Evolutionary conservation across 2,329 filamentous ascomycete genomes (phyloP).

Genomic region (Dactylellina parvicollis): DNA sequence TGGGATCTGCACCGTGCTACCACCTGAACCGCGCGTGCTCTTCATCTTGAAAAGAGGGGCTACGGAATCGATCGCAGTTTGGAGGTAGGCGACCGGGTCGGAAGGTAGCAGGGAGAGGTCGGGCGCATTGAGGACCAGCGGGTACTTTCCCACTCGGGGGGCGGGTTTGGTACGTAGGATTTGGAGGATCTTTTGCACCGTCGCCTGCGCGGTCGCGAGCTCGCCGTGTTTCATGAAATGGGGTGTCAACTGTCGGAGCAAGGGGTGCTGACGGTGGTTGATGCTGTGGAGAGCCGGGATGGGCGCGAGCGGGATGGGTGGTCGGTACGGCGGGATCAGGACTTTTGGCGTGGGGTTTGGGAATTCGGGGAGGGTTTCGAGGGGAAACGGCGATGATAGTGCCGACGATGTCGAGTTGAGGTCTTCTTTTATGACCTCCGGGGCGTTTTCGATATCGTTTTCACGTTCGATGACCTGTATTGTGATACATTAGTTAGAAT

Average conservation of each 20-base stretch:
- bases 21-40: constrained; percentile 80
- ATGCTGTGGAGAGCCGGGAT: constrained; percentile 72
- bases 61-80: constrained; percentile 89
- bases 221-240: constrained; percentile 92
- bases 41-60: constrained; percentile 86
- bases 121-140: constrained; percentile 79
- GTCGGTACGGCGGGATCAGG: constrained; percentile 67
- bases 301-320: constrained; percentile 74
- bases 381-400: constrained; percentile 58
- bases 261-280: constrained; percentile 83
- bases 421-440: constrained; percentile 73
- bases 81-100: constrained; percentile 88
- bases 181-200: constrained; percentile 60
- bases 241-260: constrained; percentile 87
- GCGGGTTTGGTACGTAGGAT: constrained; percentile 84
- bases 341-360: constrained; percentile 59
- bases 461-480: constrained; percentile 72
- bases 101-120: constrained; percentile 82
- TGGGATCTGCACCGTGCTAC: constrained; percentile 82
- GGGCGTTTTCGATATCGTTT: constrained; percentile 71
- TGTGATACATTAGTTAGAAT: constrained; percentile 1
- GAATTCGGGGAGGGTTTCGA: constrained; percentile 56
- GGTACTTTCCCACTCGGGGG: constrained; percentile 76
- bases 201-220: constrained; percentile 82
- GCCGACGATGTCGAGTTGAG: constrained; percentile 58